phyloP scores from a whole-genome alignment of 805 yeast genomes.

The Candida silvicultrix region DNA sequence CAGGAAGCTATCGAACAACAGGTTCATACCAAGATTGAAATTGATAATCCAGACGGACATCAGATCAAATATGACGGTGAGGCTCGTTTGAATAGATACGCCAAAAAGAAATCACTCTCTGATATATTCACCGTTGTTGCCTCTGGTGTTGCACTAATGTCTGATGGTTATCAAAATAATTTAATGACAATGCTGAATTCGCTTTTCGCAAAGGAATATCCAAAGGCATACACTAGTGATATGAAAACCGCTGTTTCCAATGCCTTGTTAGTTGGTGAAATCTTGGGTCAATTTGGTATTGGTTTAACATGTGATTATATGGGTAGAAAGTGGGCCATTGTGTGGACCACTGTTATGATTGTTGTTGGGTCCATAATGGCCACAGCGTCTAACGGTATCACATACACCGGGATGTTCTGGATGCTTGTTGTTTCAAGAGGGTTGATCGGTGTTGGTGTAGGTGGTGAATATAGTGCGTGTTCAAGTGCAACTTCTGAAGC shows the following conservation, averaged over 20 bases:
- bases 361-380: constrained; percentile 61
- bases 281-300: constrained; percentile 60
- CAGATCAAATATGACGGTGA: constrained; percentile 14
- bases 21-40: too few relatives aligned
- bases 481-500: constrained; percentile 68
- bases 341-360: constrained; percentile 53
- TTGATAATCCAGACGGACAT: background rate
- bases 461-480: constrained; percentile 71
- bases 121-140: constrained; percentile 46
- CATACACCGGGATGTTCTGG: constrained; percentile 63
- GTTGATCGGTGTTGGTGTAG: constrained; percentile 71
- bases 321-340: constrained; percentile 68
- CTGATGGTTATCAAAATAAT: constrained; percentile 75
- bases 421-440: constrained; percentile 72
- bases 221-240: constrained; percentile 30
- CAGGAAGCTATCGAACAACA: too few relatives aligned
- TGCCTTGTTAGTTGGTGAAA: constrained; percentile 62
- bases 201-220: constrained; percentile 41
- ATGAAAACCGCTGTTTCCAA: constrained; percentile 64
- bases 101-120: constrained; percentile 23
- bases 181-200: constrained; percentile 66
- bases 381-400: constrained; percentile 62
- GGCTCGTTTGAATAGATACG: constrained; percentile 14
- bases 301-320: constrained; percentile 61
- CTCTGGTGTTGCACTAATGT: constrained; percentile 64